Evolutionary conservation across 169 alveolate genomes (phyloP).

Genomic region (Neospora caninum): DNA sequence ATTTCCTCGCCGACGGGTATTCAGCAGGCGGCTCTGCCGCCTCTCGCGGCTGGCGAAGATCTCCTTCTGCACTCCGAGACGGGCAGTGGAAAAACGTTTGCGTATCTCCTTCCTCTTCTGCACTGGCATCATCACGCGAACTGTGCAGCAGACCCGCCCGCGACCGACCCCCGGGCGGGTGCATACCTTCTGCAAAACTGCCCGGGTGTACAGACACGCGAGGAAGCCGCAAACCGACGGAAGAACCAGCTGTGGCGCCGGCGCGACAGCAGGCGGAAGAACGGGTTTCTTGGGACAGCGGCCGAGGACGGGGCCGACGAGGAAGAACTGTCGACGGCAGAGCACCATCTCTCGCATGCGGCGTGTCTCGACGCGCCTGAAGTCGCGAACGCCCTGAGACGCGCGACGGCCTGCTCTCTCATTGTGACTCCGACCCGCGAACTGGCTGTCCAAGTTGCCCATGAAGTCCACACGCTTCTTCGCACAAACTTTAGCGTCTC

Average conservation of each 20-base stretch:
- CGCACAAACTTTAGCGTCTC: neutral
- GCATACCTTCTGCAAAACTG: neutral
- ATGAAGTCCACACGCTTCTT: neutral
- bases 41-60: conserved; percentile 89
- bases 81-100: conserved; percentile 97
- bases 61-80: conserved; percentile 92
- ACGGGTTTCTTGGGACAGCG: neutral
- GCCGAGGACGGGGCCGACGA: neutral
- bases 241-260: neutral
- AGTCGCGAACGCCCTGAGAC: neutral
- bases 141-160: conserved; percentile 84
- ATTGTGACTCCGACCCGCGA: conserved; percentile 89
- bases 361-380: conserved; percentile 6
- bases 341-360: neutral
- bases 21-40: conserved; percentile 89
- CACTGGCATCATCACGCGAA: conserved; percentile 32
- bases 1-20: conserved; percentile 76
- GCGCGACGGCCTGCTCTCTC: conserved; percentile 64
- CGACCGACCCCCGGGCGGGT: neutral
- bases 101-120: conserved; percentile 90
- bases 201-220: neutral
- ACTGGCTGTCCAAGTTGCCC: conserved; percentile 83
- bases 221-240: neutral
- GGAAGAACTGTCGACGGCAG: neutral
- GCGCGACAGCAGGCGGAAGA: neutral